A percentile compares a stretch with the other conserved stretches of the same genome.
Evolutionary conservation across 805 yeast genomes (phyloP).

Genomic region (Suhomyces pyralidae): DNA sequence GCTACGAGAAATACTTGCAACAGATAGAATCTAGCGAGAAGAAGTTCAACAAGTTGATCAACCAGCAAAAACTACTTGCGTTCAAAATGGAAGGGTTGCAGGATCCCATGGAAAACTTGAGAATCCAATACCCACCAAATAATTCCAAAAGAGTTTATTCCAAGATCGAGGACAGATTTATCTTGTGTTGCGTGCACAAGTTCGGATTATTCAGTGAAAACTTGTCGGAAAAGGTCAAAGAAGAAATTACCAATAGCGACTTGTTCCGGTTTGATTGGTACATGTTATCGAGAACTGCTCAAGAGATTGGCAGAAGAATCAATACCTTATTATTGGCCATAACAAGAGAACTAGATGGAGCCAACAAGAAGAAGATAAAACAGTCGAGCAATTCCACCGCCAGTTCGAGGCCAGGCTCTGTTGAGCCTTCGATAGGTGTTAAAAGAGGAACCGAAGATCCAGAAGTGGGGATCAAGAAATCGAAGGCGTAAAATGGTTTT

Average conservation of each 20-base stretch:
- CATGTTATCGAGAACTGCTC: constrained; percentile 65
- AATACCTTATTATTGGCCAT: constrained; percentile 65
- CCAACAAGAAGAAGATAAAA: constrained; percentile 41
- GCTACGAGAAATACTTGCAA: constrained; percentile 65
- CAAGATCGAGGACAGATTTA: constrained; percentile 65
- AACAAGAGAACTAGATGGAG: constrained; percentile 66
- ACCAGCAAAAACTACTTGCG: constrained; percentile 55
- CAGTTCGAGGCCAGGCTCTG: constrained; percentile 35
- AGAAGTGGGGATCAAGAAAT: neutral
- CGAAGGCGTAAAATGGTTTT: neutral
- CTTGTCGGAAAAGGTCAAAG: constrained; percentile 61
- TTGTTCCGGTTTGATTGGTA: constrained; percentile 73
- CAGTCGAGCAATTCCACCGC: constrained; percentile 17
- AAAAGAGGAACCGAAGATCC: neutral
- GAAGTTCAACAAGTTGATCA: constrained; percentile 51
- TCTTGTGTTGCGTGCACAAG: constrained; percentile 58
- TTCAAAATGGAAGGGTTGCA: constrained; percentile 50
- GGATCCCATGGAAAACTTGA: constrained; percentile 62
- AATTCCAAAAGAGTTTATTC: constrained; percentile 74
- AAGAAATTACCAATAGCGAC: constrained; percentile 57
- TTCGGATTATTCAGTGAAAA: constrained; percentile 61
- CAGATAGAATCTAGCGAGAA: constrained; percentile 74
- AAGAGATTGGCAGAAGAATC: constrained; percentile 67
- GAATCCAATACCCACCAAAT: constrained; percentile 76
- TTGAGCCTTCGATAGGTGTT: constrained; percentile 25